phyloP scores from a whole-genome alignment of 2,329 filamentous ascomycete species.

The Neofusicoccum umdonicola region DNA sequence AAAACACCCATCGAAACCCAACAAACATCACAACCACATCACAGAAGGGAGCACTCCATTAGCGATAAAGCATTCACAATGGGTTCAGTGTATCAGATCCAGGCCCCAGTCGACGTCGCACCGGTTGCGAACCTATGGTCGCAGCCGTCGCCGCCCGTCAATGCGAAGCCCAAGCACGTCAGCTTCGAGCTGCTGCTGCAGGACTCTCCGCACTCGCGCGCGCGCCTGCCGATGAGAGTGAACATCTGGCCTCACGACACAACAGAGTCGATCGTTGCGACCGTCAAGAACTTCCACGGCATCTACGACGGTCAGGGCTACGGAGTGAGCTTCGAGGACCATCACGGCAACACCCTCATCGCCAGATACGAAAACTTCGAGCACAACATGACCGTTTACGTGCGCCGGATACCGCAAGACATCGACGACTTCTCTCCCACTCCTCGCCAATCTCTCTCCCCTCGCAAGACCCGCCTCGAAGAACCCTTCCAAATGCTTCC shows the following conservation, averaged over 20 bases:
- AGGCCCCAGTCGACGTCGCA: background rate
- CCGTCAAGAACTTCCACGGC: slow-evolving; percentile 98
- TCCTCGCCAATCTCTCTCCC: slow-evolving; percentile 48
- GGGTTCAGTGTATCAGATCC: slow-evolving; percentile 12
- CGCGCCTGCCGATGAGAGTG: slow-evolving; percentile 78
- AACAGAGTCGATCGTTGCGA: slow-evolving; percentile 95
- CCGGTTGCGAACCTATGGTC: background rate
- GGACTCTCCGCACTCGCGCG: slow-evolving; percentile 65
- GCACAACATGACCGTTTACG: slow-evolving; percentile 89
- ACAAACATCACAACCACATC: slow-evolving; percentile 2
- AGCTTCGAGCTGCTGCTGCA: slow-evolving; percentile 74
- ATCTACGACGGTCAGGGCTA: slow-evolving; percentile 65
- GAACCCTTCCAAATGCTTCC: slow-evolving; percentile 65
- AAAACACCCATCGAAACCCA: slow-evolving; percentile 8
- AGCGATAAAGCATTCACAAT: slow-evolving; percentile 1
- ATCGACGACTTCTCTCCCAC: slow-evolving; percentile 45
- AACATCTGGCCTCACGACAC: slow-evolving; percentile 95
- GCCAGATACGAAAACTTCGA: slow-evolving; percentile 94
- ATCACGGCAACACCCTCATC: slow-evolving; percentile 84
- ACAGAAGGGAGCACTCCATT: background rate
- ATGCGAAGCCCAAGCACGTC: slow-evolving; percentile 62
- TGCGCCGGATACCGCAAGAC: slow-evolving; percentile 70
- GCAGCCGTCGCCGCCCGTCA: slow-evolving; percentile 24
- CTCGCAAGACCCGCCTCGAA: slow-evolving; percentile 58
- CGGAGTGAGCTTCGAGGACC: slow-evolving; percentile 94